These are phyloP conservation scores for Collybia nuda DNA, from an alignment of 768 basidiomycete species.

Conservation along the genomic window DNA sequence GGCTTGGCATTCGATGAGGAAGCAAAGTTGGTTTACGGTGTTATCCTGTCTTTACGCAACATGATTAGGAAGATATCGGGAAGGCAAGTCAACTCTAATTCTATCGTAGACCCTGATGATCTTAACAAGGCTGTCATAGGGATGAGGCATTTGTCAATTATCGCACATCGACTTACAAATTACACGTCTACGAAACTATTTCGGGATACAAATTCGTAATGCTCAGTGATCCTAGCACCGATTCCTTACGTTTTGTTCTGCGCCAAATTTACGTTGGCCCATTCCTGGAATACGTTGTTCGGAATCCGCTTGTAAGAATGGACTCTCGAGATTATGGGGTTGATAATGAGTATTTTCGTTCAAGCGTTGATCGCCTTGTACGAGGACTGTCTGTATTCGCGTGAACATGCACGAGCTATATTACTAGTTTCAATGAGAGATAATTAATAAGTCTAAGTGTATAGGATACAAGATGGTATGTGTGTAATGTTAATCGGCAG, in stretches of 20 bases:
- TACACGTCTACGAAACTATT: slow-evolving; percentile 89
- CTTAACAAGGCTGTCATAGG: slow-evolving; percentile 36
- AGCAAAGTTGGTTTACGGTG: slow-evolving; percentile 95
- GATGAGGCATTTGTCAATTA: slow-evolving; percentile 92
- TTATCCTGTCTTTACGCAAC: slow-evolving; percentile 85
- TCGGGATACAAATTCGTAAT: slow-evolving; percentile 96
- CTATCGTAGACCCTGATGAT: neutral
- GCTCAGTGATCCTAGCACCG: slow-evolving; percentile 83
- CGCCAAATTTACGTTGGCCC: slow-evolving; percentile 93
- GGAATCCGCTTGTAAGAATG: slow-evolving; percentile 85
- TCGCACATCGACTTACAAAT: slow-evolving; percentile 87
- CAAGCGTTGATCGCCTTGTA: slow-evolving; percentile 74
- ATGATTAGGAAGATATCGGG: slow-evolving; percentile 95
- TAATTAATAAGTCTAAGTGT: slow-evolving; percentile 4
- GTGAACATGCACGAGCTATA: slow-evolving; percentile 16
- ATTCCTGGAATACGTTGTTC: slow-evolving; percentile 90
- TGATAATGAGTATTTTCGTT: slow-evolving; percentile 90
- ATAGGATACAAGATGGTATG: slow-evolving; percentile 1
- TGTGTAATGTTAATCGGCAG: neutral
- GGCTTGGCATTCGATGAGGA: slow-evolving; percentile 95
- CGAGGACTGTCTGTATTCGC: slow-evolving; percentile 53
- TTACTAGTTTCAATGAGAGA: slow-evolving; percentile 1
- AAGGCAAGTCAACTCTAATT: slow-evolving; percentile 46
- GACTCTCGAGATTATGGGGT: slow-evolving; percentile 83
- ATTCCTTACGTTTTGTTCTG: slow-evolving; percentile 78